Percentiles rank a stretch among this genome's conserved stretches.
These are phyloP conservation scores for Pichia kluyveri DNA, from an alignment of 805 yeast genomes.

Conservation along the genomic window DNA sequence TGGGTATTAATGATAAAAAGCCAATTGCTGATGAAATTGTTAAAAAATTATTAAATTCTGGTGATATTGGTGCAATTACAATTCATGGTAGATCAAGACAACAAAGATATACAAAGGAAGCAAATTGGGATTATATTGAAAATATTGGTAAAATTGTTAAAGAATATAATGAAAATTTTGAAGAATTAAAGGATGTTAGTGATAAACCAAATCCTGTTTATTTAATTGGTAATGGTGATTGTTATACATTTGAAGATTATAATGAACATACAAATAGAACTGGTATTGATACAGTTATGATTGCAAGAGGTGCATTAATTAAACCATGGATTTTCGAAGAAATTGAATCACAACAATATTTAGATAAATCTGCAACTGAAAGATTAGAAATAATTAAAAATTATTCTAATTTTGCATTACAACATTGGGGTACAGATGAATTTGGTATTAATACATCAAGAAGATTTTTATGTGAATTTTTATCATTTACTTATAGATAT, in stretches of 20 bases:
- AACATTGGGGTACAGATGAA: conserved; percentile 98
- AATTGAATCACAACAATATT: conserved; percentile 75
- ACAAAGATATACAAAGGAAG: conserved; percentile 84
- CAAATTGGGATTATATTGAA: conserved; percentile 86
- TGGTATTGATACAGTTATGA: conserved; percentile 89
- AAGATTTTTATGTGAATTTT: conserved; percentile 86
- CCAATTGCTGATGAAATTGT: conserved; percentile 83
- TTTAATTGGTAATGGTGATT: conserved; percentile 93
- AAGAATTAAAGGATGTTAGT: conserved; percentile 49
- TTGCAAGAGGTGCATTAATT: conserved; percentile 94
- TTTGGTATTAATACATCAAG: conserved; percentile 85
- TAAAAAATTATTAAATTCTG: conserved; percentile 45
- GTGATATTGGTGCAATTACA: conserved; percentile 84
- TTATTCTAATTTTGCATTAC: conserved; percentile 73
- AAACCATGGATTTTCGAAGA: conserved; percentile 99
- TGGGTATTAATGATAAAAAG: conserved; percentile 78
- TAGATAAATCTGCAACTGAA: conserved; percentile 87
- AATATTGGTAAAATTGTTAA: conserved; percentile 64
- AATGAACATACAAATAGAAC: conserved; percentile 53
- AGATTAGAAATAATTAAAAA: conserved; percentile 66
- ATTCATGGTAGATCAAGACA: conserved; percentile 95
- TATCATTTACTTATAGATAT: conserved; percentile 90
- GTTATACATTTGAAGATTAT: conserved; percentile 85
- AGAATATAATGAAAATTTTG: conserved; percentile 43
- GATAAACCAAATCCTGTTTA: conserved; percentile 55